Base-by-base conservation (phyloP, 495 filamentous ascomycete genomes). In the Penicillium riverlandense region DNA sequence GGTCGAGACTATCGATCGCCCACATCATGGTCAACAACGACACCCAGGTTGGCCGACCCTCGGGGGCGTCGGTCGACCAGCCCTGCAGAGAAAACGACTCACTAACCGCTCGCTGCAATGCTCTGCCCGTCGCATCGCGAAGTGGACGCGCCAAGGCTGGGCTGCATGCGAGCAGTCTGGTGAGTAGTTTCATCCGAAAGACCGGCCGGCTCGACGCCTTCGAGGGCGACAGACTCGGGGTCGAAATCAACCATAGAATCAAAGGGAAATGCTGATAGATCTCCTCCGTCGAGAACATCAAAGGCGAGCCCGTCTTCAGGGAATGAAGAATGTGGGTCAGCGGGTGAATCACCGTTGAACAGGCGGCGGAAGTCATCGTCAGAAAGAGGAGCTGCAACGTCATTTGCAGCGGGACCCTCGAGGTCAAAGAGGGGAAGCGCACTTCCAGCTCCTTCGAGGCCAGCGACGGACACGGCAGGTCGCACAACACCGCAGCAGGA, bases 401-500 rank as follows among this genome's bases (percentile, higher is more conserved):
- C 65, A 62, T 62, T 57, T 62, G 63, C 47, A 63, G 58, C 44
- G 42, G 60, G 45, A 66, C 54, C 42, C 43, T 74, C 61, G 69
- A 76, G 63, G 64, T 76, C 64, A 64, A 77, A 72, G 61, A 75
- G 67, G 59, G 70, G 61, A 68, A 76, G 56, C 63, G 75, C 65
- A 65, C 63, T 63, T 61, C 64, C 72, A 50, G 59, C 58, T 66
- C 67, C 73, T 65, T 79, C 77, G 83, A 76, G 70, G 72, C 75
- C 71, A 67, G 74, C 78, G 82, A 90, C 83, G 80, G 92, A 96
- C 92, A 98, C 92, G 84, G 92, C 92, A 95, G 92, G 92, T 91
- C 92, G 76, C 88, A 96, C 91, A 96, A 95, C 90, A 96, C 82
- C 89, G 77, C 91, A 76, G 92, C 92, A 96, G 92, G 88, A 96